Evolutionary conservation across 441 rosid genomes (phyloP).

Genomic region (Populus trichocarpa): DNA sequence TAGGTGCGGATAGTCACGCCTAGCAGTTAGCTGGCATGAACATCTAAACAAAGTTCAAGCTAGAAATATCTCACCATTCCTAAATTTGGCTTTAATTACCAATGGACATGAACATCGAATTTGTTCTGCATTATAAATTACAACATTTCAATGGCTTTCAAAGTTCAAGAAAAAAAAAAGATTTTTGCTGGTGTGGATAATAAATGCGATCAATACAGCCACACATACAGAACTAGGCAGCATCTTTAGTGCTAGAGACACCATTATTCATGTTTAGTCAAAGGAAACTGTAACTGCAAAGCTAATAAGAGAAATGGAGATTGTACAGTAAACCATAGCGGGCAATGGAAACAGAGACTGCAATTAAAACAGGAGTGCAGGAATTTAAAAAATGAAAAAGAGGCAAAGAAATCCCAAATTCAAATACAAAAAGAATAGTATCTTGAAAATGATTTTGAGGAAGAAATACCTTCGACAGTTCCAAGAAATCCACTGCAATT

Average conservation of each 20-base stretch:
- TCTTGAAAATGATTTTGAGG: background rate
- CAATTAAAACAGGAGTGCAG: background rate
- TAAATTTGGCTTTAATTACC: background rate
- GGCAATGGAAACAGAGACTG: background rate
- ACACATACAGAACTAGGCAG: background rate
- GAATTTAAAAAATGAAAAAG: background rate
- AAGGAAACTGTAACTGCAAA: background rate
- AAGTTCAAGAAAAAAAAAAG: background rate
- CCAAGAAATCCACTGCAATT: constrained; percentile 90
- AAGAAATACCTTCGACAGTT: constrained; percentile 70
- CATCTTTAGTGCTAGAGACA: background rate
- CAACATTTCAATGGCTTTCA: background rate
- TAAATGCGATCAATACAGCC: background rate
- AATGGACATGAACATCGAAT: background rate
- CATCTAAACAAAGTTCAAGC: background rate
- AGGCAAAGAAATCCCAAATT: constrained; percentile 1
- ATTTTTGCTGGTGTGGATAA: background rate
- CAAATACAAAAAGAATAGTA: background rate
- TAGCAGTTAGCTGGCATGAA: background rate
- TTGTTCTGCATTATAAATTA: background rate
- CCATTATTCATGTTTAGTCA: background rate
- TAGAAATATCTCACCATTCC: background rate
- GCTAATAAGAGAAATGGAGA: background rate
- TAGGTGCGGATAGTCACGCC: background rate
- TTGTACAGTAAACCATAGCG: background rate